Base-by-base conservation (phyloP, 2,329 filamentous ascomycete genomes). In the Paecilomyces niveus region DNA sequence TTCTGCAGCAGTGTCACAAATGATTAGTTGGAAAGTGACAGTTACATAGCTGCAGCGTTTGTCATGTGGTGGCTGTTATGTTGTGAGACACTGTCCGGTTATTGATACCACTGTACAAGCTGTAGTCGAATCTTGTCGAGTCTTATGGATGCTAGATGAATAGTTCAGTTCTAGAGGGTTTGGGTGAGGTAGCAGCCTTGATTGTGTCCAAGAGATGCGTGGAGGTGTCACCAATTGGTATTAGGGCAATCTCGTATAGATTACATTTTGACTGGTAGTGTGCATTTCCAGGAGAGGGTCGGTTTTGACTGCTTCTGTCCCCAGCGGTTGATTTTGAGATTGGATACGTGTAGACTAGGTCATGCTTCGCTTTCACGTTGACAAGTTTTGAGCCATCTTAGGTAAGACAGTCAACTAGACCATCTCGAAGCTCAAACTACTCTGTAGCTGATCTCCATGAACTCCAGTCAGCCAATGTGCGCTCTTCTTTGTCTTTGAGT, bases 401-500 rank as follows among this genome's bases (percentile, higher is more conserved):
- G 24, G 24, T 26, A 5, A 26, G 24, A 26, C 24, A 3, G 24
- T 26, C 24, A 26, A 5, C 24, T 26, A 26, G 3, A 26, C 24
- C 5, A 26, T 26, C 24, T 26, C 24, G 3, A 26, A 26, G 24
- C 24, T 26, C 24, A 26, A 26, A 26, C 24, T 26, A 26, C 24
- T 26, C 24, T 26, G 5, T 26, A 26, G 24, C 24, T 26, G 24
- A 26, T 26, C 24, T 26, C 24, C 24, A 26, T 5, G 24, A 26
- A 45, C 35, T 18, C 49, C 21, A 52, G 18, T 52, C 49, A 11
- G 9, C 11, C 49, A 52, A 52, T 3, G 21, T 52, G 18, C 24
- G 49, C 21, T 52, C 49, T 52, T 24, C 18, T 13, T 24, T 24
- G 63, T 61, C 61, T 15, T 57, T 35, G 21, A 66, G 32, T 54